A percentile compares a stretch with the other conserved stretches of the same genome.
phyloP scores from a whole-genome alignment of 768 basidiomycete species.

The Serendipita sp. region DNA sequence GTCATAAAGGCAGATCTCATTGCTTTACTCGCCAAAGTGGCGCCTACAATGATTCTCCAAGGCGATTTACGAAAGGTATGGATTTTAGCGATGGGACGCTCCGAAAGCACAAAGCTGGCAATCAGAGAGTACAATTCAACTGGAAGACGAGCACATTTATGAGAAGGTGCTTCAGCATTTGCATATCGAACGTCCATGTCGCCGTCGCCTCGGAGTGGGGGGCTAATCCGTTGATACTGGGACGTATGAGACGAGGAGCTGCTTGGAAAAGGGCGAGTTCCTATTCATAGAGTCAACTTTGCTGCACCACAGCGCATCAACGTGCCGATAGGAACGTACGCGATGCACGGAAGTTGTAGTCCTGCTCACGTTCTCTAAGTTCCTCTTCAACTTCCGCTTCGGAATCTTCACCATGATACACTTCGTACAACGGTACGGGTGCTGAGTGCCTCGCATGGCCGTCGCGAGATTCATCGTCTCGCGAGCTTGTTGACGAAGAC shows the following conservation, averaged over 20 bases:
- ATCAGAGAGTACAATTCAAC: not conserved
- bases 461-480: not conserved
- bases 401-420: conserved; percentile 5
- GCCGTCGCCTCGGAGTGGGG: not conserved
- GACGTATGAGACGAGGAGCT: not conserved
- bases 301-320: not conserved
- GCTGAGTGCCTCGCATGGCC: not conserved
- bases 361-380: not conserved
- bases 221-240: not conserved
- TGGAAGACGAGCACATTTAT: not conserved
- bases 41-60: not conserved
- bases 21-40: not conserved
- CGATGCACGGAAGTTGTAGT: conserved; percentile 2
- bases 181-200: not conserved
- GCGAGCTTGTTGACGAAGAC: conserved; percentile 2
- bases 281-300: not conserved
- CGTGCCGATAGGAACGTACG: not conserved
- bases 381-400: conserved; percentile 3
- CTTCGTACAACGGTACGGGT: not conserved
- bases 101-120: not conserved
- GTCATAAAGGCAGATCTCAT: not conserved
- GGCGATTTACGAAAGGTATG: conserved; percentile 1
- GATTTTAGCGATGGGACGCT: conserved; percentile 1
- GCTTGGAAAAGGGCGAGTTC: conserved; percentile 1
- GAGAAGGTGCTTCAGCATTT: not conserved